These are phyloP conservation scores for Puccinia polysora DNA, from an alignment of 1,284 basidiomycete species.

Conservation along the genomic window DNA sequence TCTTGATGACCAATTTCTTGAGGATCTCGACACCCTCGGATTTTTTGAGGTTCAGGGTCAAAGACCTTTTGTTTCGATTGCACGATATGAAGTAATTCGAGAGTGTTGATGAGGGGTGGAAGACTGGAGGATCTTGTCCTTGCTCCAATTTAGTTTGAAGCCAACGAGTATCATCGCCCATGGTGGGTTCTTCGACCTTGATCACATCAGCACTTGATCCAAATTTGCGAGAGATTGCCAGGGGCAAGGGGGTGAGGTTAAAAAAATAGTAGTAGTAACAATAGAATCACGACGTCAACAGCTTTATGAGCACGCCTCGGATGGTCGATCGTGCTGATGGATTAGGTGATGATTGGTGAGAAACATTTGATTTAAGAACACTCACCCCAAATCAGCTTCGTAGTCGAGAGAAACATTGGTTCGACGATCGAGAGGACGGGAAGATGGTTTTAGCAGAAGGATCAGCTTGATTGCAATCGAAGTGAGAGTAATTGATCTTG, in stretches of 20 bases:
- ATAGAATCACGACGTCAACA: neutral
- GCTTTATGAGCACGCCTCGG: neutral
- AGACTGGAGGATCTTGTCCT: conserved; percentile 61
- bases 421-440: neutral
- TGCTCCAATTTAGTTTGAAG: conserved; percentile 53
- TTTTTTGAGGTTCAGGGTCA: conserved; percentile 81
- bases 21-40: conserved; percentile 72
- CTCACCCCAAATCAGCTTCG: conserved; percentile 37
- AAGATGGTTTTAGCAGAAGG: conserved; percentile 48
- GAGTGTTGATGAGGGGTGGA: conserved; percentile 59
- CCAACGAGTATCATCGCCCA: conserved; percentile 81
- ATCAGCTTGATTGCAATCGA: conserved; percentile 16
- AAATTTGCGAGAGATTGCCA: neutral
- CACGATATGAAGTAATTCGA: conserved; percentile 86
- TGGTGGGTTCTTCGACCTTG: conserved; percentile 60
- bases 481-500: conserved; percentile 43
- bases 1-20: conserved; percentile 65
- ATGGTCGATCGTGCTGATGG: no score
- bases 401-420: neutral
- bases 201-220: conserved; percentile 71
- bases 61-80: conserved; percentile 72
- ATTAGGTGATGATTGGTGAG: no score
- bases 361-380: no score
- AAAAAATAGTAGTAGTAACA: no score
- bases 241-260: no score